Evolutionary conservation across 352 stramenopile species (phyloP).

Genomic region (Globisporangium radiosum): DNA sequence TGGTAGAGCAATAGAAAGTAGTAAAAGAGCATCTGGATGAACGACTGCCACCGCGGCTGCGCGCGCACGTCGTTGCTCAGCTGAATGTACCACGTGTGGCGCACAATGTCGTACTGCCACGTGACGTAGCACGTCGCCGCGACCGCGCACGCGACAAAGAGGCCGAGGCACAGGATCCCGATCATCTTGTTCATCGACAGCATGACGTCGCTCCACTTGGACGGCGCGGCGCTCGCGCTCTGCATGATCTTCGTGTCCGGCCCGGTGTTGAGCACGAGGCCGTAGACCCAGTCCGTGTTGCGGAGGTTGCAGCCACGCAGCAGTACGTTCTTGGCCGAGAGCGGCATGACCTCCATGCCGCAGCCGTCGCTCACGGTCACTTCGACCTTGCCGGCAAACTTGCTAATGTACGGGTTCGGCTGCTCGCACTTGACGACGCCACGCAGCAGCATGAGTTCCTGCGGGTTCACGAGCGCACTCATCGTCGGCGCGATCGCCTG

Average conservation of each 20-base stretch:
- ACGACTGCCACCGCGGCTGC: conserved; percentile 41
- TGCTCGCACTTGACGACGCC: conserved; percentile 67
- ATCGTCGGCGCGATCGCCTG: conserved; percentile 68
- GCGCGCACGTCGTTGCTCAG: conserved; percentile 23
- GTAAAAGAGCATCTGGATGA: conserved; percentile 90
- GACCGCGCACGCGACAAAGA: conserved; percentile 58
- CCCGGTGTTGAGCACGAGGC: conserved; percentile 86
- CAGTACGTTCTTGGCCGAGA: conserved; percentile 87
- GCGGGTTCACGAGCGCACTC: conserved; percentile 41
- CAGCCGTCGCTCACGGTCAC: conserved; percentile 58
- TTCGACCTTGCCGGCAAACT: conserved; percentile 83
- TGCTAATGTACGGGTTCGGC: conserved; percentile 84
- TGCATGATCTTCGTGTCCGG: conserved; percentile 91
- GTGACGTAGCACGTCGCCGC: conserved; percentile 70
- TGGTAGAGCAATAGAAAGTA: conserved; percentile 90
- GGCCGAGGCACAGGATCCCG: conserved; percentile 50
- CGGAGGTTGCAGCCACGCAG: conserved; percentile 83
- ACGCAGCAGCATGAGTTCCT: conserved; percentile 45
- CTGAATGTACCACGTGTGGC: conserved; percentile 74
- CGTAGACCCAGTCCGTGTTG: conserved; percentile 87
- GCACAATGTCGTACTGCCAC: conserved; percentile 69
- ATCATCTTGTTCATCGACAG: conserved; percentile 81
- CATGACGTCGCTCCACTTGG: conserved; percentile 85
- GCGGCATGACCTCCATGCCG: conserved; percentile 62
- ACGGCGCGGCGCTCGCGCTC: conserved; percentile 60